Percentiles rank a stretch among this genome's conserved stretches.
Evolutionary conservation across 2,329 filamentous ascomycete species (phyloP).

Genomic region (Metarhizium anisopliae): DNA sequence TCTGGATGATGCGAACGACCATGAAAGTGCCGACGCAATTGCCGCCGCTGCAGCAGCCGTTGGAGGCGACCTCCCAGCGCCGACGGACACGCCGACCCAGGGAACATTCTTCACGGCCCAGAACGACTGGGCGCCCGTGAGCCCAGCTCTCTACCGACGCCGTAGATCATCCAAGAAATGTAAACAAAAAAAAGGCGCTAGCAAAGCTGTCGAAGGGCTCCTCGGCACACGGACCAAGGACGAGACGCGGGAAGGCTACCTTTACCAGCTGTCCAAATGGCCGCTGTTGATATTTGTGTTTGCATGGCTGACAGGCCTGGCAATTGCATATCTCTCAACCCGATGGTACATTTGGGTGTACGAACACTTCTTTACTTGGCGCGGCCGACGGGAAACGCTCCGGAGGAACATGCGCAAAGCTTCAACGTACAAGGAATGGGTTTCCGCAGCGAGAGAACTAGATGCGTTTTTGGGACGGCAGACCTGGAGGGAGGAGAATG

Average conservation of each 20-base stretch:
- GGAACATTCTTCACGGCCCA: constrained; percentile 72
- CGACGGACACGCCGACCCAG: constrained; percentile 17
- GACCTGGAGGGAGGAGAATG: constrained; percentile 68
- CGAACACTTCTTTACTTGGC: constrained; percentile 86
- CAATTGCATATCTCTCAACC: constrained; percentile 65
- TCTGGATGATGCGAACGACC: constrained; percentile 19
- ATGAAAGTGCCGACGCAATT: constrained; percentile 25
- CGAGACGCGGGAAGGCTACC: constrained; percentile 87
- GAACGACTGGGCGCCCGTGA: constrained; percentile 91
- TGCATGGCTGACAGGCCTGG: constrained; percentile 70
- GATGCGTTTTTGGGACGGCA: constrained; percentile 76
- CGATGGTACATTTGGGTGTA: constrained; percentile 86
- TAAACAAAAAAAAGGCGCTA: constrained; percentile 21
- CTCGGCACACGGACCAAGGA: constrained; percentile 61
- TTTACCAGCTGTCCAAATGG: constrained; percentile 87
- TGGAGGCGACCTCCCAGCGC: constrained; percentile 23
- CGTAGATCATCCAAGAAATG: constrained; percentile 28
- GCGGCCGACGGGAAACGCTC: constrained; percentile 65
- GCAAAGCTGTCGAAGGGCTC: constrained; percentile 29
- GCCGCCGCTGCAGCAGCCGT: constrained; percentile 29
- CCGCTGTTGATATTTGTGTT: constrained; percentile 74
- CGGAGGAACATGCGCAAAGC: constrained; percentile 63
- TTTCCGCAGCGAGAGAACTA: constrained; percentile 65
- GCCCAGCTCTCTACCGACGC: constrained; percentile 49
- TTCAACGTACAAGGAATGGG: constrained; percentile 75